Evolutionary conservation across 805 yeast species (phyloP).

Genomic region (Jamesozyma lodderae): DNA sequence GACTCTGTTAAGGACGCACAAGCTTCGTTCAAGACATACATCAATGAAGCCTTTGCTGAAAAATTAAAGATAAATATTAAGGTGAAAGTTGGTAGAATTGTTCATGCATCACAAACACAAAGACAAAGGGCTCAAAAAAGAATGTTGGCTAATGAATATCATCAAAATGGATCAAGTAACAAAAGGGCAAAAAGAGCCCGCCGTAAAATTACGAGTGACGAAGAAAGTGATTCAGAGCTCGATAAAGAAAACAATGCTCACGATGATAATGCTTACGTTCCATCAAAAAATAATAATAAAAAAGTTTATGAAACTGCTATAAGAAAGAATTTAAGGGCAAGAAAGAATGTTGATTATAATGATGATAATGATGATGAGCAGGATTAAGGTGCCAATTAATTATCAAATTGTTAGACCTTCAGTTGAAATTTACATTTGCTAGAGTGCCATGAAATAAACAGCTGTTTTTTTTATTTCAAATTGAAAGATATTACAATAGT

Average conservation of each 20-base stretch:
- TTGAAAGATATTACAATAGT: too few species aligned
- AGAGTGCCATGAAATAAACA: too few species aligned
- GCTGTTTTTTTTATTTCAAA: too few species aligned
- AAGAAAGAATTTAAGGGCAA: conserved; percentile 33
- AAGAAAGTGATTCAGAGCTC: conserved; percentile 17
- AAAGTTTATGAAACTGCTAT: conserved; percentile 12
- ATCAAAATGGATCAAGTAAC: conserved; percentile 7
- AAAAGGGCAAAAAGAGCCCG: conserved; percentile 3
- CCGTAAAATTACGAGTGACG: conserved; percentile 4
- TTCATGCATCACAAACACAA: conserved; percentile 24
- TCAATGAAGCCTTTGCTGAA: conserved; percentile 39
- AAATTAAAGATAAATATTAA: conserved; percentile 30
- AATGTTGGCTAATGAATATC: conserved; percentile 18
- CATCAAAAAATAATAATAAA: conserved; percentile 7
- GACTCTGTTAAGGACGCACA: conserved; percentile 50
- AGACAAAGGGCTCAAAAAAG: conserved; percentile 26
- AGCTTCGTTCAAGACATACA: conserved; percentile 43
- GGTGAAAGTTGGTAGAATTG: conserved; percentile 27
- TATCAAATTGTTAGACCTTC: too few species aligned
- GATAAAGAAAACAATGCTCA: conserved; percentile 12
- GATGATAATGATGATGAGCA: conserved; percentile 30
- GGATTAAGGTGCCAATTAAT: too few species aligned
- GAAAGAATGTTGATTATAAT: conserved; percentile 30
- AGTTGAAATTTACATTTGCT: too few species aligned
- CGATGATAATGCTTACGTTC: conserved; percentile 16